These are phyloP conservation scores for Lactifluus hygrophoroides DNA, from an alignment of 768 basidiomycete genomes.

Conservation along the genomic window DNA sequence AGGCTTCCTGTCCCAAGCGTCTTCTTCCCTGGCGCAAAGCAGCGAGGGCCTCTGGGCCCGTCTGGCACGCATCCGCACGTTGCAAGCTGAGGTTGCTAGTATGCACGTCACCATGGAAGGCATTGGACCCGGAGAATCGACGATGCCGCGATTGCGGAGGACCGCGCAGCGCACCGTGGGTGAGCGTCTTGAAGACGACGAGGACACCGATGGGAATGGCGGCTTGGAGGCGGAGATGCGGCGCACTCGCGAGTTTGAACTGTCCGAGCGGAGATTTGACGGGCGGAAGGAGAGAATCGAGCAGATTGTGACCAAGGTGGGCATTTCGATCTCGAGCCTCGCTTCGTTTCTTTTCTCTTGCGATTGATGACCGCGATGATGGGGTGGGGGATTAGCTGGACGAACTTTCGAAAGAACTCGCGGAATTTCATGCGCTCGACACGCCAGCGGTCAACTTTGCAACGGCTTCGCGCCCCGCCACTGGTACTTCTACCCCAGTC, in stretches of 20 bases:
- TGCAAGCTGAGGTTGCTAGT: constrained; percentile 63
- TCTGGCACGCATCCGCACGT: constrained; percentile 56
- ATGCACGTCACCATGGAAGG: constrained; percentile 74
- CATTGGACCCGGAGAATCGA: constrained; percentile 31
- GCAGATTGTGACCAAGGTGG: constrained; percentile 66
- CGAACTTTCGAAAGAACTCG: constrained; percentile 38
- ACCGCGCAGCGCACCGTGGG: background rate
- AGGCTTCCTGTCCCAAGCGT: constrained; percentile 30
- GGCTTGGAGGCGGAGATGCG: constrained; percentile 8
- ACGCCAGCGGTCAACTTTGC: constrained; percentile 33
- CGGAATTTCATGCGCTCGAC: constrained; percentile 37
- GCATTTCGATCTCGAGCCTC: background rate
- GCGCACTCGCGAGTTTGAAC: constrained; percentile 61
- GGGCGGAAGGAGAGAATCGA: constrained; percentile 61
- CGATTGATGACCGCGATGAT: background rate
- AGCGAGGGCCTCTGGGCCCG: constrained; percentile 54
- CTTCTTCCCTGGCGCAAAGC: constrained; percentile 17
- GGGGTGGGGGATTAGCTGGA: constrained; percentile 39
- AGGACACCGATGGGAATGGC: background rate
- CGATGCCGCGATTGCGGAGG: constrained; percentile 1
- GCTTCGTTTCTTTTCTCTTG: background rate
- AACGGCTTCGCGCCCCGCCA: constrained; percentile 25
- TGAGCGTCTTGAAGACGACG: constrained; percentile 11
- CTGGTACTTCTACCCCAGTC: constrained; percentile 26
- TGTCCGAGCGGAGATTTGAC: constrained; percentile 57